Evolutionary conservation across 257 asterid species (phyloP).

Genomic region (Primulina tabacum): DNA sequence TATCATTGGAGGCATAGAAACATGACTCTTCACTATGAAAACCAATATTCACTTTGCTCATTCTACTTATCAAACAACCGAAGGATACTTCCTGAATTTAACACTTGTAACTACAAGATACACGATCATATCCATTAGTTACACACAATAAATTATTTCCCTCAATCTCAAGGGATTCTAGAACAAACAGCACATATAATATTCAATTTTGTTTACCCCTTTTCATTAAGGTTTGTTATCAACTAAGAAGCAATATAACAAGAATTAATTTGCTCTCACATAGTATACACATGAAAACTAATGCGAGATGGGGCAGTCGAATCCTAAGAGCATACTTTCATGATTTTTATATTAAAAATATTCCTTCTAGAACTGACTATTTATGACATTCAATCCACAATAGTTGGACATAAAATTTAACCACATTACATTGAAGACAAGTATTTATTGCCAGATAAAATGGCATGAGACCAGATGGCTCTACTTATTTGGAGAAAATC

Average conservation of each 20-base stretch:
- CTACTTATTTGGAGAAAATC: conserved; percentile 1
- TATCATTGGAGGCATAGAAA: too few relatives aligned
- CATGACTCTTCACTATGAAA: too few relatives aligned
- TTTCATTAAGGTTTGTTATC: background rate
- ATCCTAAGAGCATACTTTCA: background rate
- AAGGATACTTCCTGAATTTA: too few relatives aligned
- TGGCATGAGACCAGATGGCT: background rate
- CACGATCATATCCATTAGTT: background rate
- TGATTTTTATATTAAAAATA: background rate
- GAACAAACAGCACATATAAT: background rate
- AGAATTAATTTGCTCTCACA: background rate
- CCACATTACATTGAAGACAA: background rate
- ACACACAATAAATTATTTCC: background rate
- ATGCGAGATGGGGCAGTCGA: background rate
- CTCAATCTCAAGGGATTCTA: conserved; percentile 1
- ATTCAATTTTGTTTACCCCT: background rate
- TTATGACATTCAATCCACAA: background rate
- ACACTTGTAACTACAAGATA: too few relatives aligned
- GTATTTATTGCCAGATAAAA: background rate
- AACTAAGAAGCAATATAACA: background rate
- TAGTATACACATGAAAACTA: background rate
- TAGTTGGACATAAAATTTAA: background rate
- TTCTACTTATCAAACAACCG: too few relatives aligned
- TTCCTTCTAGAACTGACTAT: background rate
- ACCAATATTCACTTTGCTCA: too few relatives aligned